Evolutionary conservation across 140 eudicot genomes (phyloP).

Genomic region (Ambrosia hybrid): DNA sequence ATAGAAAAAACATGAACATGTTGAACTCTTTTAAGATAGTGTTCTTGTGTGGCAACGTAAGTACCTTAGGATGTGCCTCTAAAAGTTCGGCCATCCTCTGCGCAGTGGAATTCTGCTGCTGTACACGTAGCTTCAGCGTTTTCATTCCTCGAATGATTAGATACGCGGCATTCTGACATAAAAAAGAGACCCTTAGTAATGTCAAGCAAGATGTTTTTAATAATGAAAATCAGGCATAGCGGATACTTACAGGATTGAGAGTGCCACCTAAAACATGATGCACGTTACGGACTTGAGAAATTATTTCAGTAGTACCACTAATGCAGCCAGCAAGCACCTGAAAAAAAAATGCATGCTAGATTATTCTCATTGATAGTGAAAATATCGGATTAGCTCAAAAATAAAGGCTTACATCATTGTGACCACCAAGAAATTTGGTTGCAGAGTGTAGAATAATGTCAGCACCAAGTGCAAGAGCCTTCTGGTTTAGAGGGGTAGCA

Average conservation of each 20-base stretch:
- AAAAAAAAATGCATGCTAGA: neutral
- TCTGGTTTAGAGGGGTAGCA: slow-evolving; percentile 90
- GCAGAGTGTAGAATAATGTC: slow-evolving; percentile 86
- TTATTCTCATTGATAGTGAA: neutral
- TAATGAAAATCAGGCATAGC: neutral
- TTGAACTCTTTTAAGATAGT: neutral
- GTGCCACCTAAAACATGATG: slow-evolving; percentile 94
- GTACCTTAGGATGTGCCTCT: slow-evolving; percentile 99
- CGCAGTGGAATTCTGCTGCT: slow-evolving; percentile 94
- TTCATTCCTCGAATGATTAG: slow-evolving; percentile 89
- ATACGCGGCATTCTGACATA: slow-evolving; percentile 82
- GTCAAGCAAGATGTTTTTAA: neutral
- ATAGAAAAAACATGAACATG: no score
- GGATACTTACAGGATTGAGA: slow-evolving; percentile 79
- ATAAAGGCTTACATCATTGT: slow-evolving; percentile 68
- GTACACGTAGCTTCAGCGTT: slow-evolving; percentile 93
- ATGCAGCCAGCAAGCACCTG: slow-evolving; percentile 92
- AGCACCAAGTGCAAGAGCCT: slow-evolving; percentile 92
- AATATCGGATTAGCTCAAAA: neutral
- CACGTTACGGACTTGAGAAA: slow-evolving; percentile 72
- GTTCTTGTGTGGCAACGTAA: slow-evolving; percentile 4
- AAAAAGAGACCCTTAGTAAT: neutral
- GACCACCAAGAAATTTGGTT: slow-evolving; percentile 84
- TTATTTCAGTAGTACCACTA: slow-evolving; percentile 73
- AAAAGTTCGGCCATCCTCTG: slow-evolving; percentile 96